Evolutionary conservation across 768 basidiomycete species (phyloP), one percentile per base, ranked within the genome.

Genomic region (Roridomyces roridus): DNA sequence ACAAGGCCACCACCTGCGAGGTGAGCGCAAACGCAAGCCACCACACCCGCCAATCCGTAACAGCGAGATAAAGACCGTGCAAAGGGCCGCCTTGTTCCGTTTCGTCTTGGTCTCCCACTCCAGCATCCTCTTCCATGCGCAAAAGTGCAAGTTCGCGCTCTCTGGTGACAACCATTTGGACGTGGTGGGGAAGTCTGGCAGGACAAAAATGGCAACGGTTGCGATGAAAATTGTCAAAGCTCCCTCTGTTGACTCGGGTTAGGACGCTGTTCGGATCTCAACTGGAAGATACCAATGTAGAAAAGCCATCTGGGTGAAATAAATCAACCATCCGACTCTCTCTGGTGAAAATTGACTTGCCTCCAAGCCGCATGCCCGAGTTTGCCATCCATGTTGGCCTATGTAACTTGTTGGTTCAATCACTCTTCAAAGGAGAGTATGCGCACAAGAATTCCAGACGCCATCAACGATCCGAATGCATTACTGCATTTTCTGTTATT

Each of bases 1-100:
- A 86, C 24, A 92, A 65, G 9, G 88, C 83, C 34, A 88, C 71
- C 31, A 84, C 80, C 72, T 85, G 79, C 62, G 79, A 80, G 14
- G 83, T 83, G 52, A 91, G 69, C 3, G 86, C 79, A 25, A 91
- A 51, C 18, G 88, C 79, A 40, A 96, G 77, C 83, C 61, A 90
- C 88, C 92, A 94, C 35, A 95, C 90, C 69, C 87, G 90, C 88
- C 87, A 86, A 66, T 95, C 93, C 18, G 76, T 77, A 52, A 93
- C 44, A 0, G 93, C 89, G 57, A 89, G 71, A 35, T 73, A 66
- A 2, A 94, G 67, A 3, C 91, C 91, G 21, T 72, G 69, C 14
- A 68, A 63, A 15, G 73, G 72, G 6, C 70, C 74, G 10, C 72
- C 58, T 15, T 57, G 43, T 46, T 80, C 77, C 9, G 72, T 77